Conservation (phyloP, 2,329 filamentous ascomycete genomes). For the Calonectria pauciramosa region DNA sequence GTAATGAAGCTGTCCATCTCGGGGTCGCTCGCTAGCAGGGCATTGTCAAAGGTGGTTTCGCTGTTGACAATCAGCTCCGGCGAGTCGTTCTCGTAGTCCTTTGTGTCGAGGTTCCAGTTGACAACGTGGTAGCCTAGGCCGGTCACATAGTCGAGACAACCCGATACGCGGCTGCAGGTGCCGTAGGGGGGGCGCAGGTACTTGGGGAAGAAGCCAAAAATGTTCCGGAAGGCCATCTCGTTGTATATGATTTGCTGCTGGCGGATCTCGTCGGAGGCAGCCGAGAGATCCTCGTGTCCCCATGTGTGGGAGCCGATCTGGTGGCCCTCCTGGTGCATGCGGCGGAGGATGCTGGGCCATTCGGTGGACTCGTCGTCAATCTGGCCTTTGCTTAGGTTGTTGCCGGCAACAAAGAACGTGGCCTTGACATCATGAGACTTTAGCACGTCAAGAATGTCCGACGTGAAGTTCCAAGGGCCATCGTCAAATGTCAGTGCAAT, state of each 20-base stretch:
- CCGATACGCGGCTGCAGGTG: slow-evolving; percentile 55
- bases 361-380: slow-evolving; percentile 55
- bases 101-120: slow-evolving; percentile 73
- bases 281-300: slow-evolving; percentile 59
- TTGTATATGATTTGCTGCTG: slow-evolving; percentile 57
- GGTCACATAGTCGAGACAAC: slow-evolving; percentile 50
- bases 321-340: slow-evolving; percentile 68
- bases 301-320: slow-evolving; percentile 70
- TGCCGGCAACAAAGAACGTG: slow-evolving; percentile 54
- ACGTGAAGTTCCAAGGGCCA: slow-evolving; percentile 59
- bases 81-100: slow-evolving; percentile 68
- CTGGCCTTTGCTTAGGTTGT: slow-evolving; percentile 55
- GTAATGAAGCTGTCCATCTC: slow-evolving; percentile 58
- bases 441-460: slow-evolving; percentile 56
- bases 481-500: slow-evolving; percentile 63
- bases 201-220: slow-evolving; percentile 56
- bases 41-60: slow-evolving; percentile 54
- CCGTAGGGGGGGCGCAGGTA: slow-evolving; percentile 63
- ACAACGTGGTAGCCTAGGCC: slow-evolving; percentile 69
- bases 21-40: slow-evolving; percentile 51
- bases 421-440: slow-evolving; percentile 51
- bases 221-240: slow-evolving; percentile 58
- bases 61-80: slow-evolving; percentile 60
- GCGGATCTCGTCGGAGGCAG: slow-evolving; percentile 49
- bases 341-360: slow-evolving; percentile 54